These are phyloP conservation scores for Cenococcum geophilum DNA, from an alignment of 495 filamentous ascomycete species.

Conservation along the genomic window DNA sequence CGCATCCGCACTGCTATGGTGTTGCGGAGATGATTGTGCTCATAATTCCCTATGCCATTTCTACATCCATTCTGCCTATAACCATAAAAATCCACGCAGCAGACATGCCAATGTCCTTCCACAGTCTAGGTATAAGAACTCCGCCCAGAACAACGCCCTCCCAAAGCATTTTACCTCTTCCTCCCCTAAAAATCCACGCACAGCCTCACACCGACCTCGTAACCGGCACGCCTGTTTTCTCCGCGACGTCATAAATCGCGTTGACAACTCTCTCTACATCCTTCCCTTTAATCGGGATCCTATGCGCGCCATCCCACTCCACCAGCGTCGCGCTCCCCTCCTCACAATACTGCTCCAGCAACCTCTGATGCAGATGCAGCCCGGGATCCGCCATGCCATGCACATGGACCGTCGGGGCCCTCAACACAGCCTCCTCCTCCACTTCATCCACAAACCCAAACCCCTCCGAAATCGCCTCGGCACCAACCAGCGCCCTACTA, in stretches of 20 bases:
- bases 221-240: constrained; percentile 33
- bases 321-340: constrained; percentile 42
- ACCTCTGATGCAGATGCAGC: constrained; percentile 46
- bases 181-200: too few relatives aligned
- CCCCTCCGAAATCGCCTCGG: constrained; percentile 38
- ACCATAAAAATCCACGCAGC: too few relatives aligned
- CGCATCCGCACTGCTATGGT: too few relatives aligned
- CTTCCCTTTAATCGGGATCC: constrained; percentile 50
- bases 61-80: too few relatives aligned
- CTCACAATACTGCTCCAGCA: constrained; percentile 49
- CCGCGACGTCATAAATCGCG: constrained; percentile 43
- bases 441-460: constrained; percentile 34
- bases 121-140: too few relatives aligned
- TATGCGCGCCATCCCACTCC: constrained; percentile 58
- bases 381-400: constrained; percentile 55
- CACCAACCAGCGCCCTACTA: constrained; percentile 27
- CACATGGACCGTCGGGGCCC: constrained; percentile 58
- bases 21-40: too few relatives aligned
- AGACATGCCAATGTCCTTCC: too few relatives aligned
- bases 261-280: constrained; percentile 49
- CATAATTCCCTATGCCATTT: too few relatives aligned
- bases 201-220: background rate
- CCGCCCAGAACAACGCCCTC: too few relatives aligned
- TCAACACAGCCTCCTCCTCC: constrained; percentile 34
- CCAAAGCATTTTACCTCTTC: too few relatives aligned